phyloP scores from a whole-genome alignment of 1,284 basidiomycete genomes.

The Chalciporus sp. region DNA sequence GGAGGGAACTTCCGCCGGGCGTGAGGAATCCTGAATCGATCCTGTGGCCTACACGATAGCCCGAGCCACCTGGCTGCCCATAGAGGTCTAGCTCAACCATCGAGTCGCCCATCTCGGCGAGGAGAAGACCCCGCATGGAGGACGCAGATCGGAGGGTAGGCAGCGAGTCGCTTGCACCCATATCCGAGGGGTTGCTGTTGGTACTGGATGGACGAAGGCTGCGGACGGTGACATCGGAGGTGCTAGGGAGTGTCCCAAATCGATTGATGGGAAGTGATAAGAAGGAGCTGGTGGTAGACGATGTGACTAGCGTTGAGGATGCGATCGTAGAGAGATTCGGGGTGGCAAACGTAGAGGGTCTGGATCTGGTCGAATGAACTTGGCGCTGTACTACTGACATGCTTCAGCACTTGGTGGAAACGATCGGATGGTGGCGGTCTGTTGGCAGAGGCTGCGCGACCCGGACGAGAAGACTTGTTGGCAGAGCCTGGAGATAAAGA shows the following conservation, averaged over 20 bases:
- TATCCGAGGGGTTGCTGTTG: constrained; percentile 2
- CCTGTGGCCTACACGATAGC: constrained; percentile 41
- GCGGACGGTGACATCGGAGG: constrained; percentile 25
- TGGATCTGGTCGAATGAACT: constrained; percentile 3
- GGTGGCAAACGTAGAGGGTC: constrained; percentile 19
- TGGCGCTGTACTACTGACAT: not conserved
- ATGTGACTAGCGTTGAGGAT: constrained; percentile 29
- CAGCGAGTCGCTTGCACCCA: constrained; percentile 14
- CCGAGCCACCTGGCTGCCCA: constrained; percentile 35
- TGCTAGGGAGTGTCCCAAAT: constrained; percentile 12
- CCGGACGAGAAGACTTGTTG: constrained; percentile 7
- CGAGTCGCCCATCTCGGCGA: constrained; percentile 45
- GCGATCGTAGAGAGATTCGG: constrained; percentile 31
- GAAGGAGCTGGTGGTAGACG: constrained; percentile 29
- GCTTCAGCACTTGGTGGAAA: constrained; percentile 5
- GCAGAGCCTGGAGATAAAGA: not conserved
- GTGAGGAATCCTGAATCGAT: constrained; percentile 36
- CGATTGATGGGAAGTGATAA: constrained; percentile 15
- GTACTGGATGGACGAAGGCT: constrained; percentile 3
- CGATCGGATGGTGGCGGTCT: not conserved
- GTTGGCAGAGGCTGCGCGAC: constrained; percentile 14
- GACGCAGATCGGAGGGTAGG: constrained; percentile 40
- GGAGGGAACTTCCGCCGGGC: constrained; percentile 29
- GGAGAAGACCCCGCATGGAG: constrained; percentile 46
- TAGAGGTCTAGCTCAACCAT: constrained; percentile 45